Conservation (phyloP, 1,284 basidiomycete genomes). For the Porogramme epimiltina region DNA sequence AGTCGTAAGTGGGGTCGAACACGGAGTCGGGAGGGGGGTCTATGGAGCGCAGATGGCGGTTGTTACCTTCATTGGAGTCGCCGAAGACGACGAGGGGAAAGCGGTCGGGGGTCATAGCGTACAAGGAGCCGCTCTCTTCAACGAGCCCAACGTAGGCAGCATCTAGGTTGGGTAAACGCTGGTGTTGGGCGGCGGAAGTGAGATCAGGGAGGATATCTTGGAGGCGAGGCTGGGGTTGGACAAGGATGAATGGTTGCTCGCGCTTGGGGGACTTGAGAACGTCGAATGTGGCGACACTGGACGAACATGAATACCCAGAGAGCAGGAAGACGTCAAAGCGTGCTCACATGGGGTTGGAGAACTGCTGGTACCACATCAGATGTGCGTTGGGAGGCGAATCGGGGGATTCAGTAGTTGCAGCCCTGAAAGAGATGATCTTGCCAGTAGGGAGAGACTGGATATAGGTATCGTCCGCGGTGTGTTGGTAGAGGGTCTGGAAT, state of each 20-base stretch:
- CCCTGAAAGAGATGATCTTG: slow-evolving; percentile 72
- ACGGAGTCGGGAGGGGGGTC: slow-evolving; percentile 37
- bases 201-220: slow-evolving; percentile 62
- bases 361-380: slow-evolving; percentile 59
- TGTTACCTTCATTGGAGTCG: slow-evolving; percentile 37
- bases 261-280: slow-evolving; percentile 53
- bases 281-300: slow-evolving; percentile 80
- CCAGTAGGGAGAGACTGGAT: slow-evolving; percentile 79
- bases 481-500: slow-evolving; percentile 65
- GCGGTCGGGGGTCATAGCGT: slow-evolving; percentile 72
- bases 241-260: slow-evolving; percentile 68
- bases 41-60: slow-evolving; percentile 30
- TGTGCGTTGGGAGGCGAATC: slow-evolving; percentile 37
- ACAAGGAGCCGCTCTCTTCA: slow-evolving; percentile 71
- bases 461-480: slow-evolving; percentile 75
- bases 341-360: slow-evolving; percentile 57
- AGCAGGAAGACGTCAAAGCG: not conserved
- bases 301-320: slow-evolving; percentile 5
- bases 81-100: slow-evolving; percentile 80
- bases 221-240: slow-evolving; percentile 75
- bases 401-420: slow-evolving; percentile 31
- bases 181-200: slow-evolving; percentile 33
- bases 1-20: slow-evolving; percentile 15
- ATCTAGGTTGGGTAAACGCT: slow-evolving; percentile 48
- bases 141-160: slow-evolving; percentile 77